Evolutionary conservation across 306 rosid genomes (phyloP).

Genomic region (Argentina anserina): DNA sequence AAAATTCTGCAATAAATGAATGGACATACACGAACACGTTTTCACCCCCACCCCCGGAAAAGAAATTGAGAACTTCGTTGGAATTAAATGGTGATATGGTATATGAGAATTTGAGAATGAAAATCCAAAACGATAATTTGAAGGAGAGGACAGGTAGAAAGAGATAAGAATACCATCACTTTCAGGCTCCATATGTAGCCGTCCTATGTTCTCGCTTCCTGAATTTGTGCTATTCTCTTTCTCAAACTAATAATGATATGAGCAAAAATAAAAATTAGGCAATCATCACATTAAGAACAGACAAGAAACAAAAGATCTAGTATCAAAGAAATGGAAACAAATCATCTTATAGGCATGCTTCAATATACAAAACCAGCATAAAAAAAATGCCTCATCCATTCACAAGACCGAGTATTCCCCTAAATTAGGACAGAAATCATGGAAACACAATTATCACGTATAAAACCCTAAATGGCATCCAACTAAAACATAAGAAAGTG

Average conservation of each 20-base stretch:
- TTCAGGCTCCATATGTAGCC: neutral
- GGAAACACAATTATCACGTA: neutral
- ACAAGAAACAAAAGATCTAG: neutral
- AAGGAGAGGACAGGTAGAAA: neutral
- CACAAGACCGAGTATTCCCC: neutral
- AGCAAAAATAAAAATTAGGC: neutral
- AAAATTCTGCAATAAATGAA: too few relatives aligned
- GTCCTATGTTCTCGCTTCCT: neutral
- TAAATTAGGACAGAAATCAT: neutral
- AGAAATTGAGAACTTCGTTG: too few relatives aligned
- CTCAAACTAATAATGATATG: conserved; percentile 12
- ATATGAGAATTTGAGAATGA: neutral
- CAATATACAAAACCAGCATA: neutral
- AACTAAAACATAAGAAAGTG: neutral
- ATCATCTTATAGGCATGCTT: neutral
- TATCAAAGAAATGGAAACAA: too few relatives aligned
- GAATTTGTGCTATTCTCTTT: conserved; percentile 4
- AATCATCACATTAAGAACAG: neutral
- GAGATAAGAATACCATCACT: neutral
- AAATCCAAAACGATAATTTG: neutral
- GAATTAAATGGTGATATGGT: neutral
- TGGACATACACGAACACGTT: too few relatives aligned
- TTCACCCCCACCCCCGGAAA: too few relatives aligned
- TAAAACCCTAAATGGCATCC: neutral
- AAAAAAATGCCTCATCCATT: neutral